Base-by-base conservation (phyloP, 2,329 filamentous ascomycete species). In the Microcyclospora tardicrescens region DNA sequence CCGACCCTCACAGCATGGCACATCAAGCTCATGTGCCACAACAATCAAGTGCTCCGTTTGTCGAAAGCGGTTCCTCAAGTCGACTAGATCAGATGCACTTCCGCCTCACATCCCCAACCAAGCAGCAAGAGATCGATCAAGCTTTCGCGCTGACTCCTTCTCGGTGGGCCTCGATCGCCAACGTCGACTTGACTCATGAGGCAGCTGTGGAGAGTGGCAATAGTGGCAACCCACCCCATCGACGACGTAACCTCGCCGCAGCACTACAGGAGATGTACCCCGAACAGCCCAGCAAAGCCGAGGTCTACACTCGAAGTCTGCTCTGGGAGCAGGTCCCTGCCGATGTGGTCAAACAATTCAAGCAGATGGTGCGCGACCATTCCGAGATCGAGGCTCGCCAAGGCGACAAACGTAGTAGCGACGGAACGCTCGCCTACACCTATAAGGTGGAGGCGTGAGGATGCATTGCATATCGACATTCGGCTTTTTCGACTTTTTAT, bases 281-380 rank as follows among this genome's bases (percentile, higher is more conserved):
- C 50, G 75, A 72, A 52, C 69, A 71, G 53, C 36, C 36, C 14
- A 44, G 38, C 39, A 81, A 80, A 35, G 83, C 87, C 41, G 86
- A 95, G 54, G 84, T 95, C 32, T 94, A 94, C 65, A 93, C 87
- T 28, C 76, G 89, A 41, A 93, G 85, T 45, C 72, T 96, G 44
- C 77, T 96, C 41, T 94, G 85, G 84, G 86, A 95, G 56, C 84
- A 87, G 62, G 87, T 96, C 52, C 87, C 91, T 11, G 74, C 77
- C 51, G 86, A 96, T 48, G 86, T 96, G 35, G 85, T 98, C 38
- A 77, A 79, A 51, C 85, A 89, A 59, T 96, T 96, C 67, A 84
- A 83, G 54, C 83, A 84, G 62, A 86, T 93, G 74, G 82, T 94
- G 52, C 77, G 81, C 47, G 82, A 91, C 33, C 49, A 52, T 19